A percentile compares a stretch with the other conserved stretches of the same genome.
phyloP scores from a whole-genome alignment of 1,139 yeast genomes.

The Sporopachydermia cereana region DNA sequence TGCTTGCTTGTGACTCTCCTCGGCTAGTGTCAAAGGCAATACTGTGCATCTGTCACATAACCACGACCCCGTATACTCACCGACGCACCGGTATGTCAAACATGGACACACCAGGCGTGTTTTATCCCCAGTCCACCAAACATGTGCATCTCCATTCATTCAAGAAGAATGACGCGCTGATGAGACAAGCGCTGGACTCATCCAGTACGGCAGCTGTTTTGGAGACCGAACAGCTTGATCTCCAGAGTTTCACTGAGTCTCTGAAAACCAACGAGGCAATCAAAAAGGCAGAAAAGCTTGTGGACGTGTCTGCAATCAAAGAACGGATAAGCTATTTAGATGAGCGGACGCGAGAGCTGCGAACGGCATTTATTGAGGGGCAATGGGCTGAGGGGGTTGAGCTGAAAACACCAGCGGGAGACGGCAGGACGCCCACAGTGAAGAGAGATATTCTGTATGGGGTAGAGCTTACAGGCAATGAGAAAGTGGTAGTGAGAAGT shows the following conservation, averaged over 20 bases:
- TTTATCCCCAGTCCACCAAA: slow-evolving; percentile 6
- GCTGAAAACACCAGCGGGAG: neutral
- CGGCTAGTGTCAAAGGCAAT: no score
- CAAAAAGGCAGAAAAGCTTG: neutral
- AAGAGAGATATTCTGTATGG: slow-evolving; percentile 8
- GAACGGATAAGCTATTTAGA: neutral
- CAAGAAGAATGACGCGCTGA: neutral
- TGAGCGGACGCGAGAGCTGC: neutral
- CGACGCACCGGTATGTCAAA: neutral
- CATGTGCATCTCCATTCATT: slow-evolving; percentile 1
- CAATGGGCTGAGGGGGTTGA: neutral
- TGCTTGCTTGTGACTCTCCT: no score
- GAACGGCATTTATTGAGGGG: neutral
- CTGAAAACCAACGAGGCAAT: neutral
- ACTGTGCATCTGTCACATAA: no score
- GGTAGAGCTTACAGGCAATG: slow-evolving; percentile 9
- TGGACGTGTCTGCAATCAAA: neutral
- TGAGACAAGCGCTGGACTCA: neutral
- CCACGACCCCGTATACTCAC: no score
- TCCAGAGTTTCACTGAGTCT: neutral
- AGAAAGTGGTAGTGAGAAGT: slow-evolving; percentile 5
- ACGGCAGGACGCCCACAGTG: neutral
- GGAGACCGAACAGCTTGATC: neutral
- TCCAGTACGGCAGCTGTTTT: neutral
- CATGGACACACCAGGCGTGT: neutral